These are phyloP conservation scores for Entrophospora sp. DNA, from an alignment of 192 early-diverging fungal species.

Conservation along the genomic window DNA sequence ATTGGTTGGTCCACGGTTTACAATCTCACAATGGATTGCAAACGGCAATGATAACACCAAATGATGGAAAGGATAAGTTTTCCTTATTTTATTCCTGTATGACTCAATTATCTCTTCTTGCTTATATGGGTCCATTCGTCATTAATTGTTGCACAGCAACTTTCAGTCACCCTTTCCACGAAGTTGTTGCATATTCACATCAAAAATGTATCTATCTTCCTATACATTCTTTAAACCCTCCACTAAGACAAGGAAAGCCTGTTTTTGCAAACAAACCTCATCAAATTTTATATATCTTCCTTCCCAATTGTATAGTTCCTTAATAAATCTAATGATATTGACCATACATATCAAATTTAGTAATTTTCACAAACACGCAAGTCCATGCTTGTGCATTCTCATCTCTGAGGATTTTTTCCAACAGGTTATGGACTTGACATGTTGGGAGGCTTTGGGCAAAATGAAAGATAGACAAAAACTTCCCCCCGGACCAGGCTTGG, in stretches of 20 bases:
- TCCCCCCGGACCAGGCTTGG: no score
- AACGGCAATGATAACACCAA: not conserved
- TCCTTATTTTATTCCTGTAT: not conserved
- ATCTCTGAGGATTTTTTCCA: no score
- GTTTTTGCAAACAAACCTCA: not conserved
- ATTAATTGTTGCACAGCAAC: constrained; percentile 11
- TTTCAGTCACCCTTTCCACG: not conserved
- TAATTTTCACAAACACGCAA: no score
- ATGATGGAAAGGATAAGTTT: not conserved
- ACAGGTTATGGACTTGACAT: no score
- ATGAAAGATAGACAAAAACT: no score
- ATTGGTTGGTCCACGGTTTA: no score
- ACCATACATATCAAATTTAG: no score
- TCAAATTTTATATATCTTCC: no score
- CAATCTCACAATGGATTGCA: constrained; percentile 11
- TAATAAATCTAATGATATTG: no score
- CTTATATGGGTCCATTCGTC: not conserved
- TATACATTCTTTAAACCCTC: not conserved
- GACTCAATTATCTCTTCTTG: not conserved
- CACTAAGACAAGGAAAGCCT: not conserved
- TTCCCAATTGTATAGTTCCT: no score
- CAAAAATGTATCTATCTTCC: not conserved
- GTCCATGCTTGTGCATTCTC: no score
- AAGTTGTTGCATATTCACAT: not conserved
- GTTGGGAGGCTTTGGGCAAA: no score